A percentile compares a stretch with the other conserved stretches of the same genome.
phyloP scores from a whole-genome alignment of 345 rosid species.

The Salix udensis region DNA sequence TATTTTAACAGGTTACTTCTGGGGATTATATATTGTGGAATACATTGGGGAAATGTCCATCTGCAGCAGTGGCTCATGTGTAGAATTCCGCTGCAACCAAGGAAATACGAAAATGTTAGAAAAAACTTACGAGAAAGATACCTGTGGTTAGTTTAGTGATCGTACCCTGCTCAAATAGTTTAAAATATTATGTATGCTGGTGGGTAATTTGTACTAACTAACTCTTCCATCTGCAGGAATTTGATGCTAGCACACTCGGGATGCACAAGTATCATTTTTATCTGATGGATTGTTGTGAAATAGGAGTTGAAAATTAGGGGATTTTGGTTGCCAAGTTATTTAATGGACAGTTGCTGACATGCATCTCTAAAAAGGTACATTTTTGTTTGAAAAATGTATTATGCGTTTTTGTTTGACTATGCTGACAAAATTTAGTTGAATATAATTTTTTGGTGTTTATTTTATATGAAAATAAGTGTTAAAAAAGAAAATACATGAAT shows the following conservation, averaged over 20 bases:
- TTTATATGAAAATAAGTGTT: too few species aligned
- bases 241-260: background rate
- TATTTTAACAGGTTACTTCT: conserved; percentile 51
- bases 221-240: background rate
- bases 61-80: conserved; percentile 22
- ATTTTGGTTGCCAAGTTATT: background rate
- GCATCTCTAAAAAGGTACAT: background rate
- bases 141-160: background rate
- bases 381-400: too few species aligned
- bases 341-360: background rate
- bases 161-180: background rate
- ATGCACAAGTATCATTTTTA: background rate
- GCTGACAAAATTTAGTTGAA: too few species aligned
- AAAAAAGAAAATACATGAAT: too few species aligned
- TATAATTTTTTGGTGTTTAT: too few species aligned
- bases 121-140: background rate
- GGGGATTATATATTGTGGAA: conserved; percentile 95
- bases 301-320: background rate
- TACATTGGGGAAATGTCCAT: conserved; percentile 82
- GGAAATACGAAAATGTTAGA: too few species aligned
- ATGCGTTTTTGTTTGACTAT: too few species aligned
- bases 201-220: background rate
- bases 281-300: background rate
- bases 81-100: background rate
- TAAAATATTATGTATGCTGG: background rate